These are phyloP conservation scores for Cyclocybe aegerita DNA, from an alignment of 768 basidiomycete genomes.

Conservation along the genomic window DNA sequence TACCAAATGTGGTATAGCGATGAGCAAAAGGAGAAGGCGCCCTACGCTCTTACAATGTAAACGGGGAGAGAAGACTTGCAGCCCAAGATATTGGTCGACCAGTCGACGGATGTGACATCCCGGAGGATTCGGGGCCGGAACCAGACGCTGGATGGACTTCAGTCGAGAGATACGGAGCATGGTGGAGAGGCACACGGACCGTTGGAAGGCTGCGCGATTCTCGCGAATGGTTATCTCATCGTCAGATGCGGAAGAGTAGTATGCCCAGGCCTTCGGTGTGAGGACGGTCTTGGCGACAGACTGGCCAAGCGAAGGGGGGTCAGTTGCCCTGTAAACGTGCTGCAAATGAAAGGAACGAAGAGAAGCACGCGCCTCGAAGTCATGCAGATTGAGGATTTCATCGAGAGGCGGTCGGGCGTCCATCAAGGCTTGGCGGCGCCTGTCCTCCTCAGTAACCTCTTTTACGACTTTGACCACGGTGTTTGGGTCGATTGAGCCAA, in stretches of 20 bases:
- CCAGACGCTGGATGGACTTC: constrained; percentile 60
- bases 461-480: constrained; percentile 66
- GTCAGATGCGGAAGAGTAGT: constrained; percentile 90
- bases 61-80: constrained; percentile 30
- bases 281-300: constrained; percentile 80
- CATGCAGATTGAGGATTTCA: constrained; percentile 87
- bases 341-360: background rate
- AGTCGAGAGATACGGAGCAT: constrained; percentile 3
- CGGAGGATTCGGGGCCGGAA: constrained; percentile 85
- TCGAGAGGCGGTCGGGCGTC: constrained; percentile 67
- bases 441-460: constrained; percentile 69
- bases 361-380: constrained; percentile 72
- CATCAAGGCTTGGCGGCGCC: constrained; percentile 60
- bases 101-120: constrained; percentile 82
- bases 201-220: constrained; percentile 86
- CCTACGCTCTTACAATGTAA: constrained; percentile 46
- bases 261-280: constrained; percentile 87
- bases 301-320: constrained; percentile 32
- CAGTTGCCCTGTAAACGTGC: background rate
- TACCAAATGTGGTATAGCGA: constrained; percentile 10
- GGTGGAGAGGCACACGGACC: constrained; percentile 40
- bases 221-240: constrained; percentile 88
- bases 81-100: constrained; percentile 79
- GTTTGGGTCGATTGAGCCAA: constrained; percentile 70
- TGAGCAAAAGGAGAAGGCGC: background rate